Evolutionary conservation across 805 yeast genomes (phyloP), one percentile per base, ranked within the genome.

Genomic region (Myxozyma neotropica): DNA sequence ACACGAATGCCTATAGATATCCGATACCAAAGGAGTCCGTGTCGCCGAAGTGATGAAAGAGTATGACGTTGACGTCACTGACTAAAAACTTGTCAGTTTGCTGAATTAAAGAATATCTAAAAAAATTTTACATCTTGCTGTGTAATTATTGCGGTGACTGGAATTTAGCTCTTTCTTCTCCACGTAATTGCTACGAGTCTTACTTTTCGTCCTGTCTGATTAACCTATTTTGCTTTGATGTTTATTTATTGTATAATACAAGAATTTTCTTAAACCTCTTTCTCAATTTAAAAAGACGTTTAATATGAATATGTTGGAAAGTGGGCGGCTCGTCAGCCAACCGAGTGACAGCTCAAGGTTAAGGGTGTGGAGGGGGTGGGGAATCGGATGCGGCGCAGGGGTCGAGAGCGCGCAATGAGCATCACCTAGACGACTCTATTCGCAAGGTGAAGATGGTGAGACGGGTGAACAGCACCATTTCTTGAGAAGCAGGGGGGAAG

Each of bases 11-110:
- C 43, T 33, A n/a, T 31, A 61, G 65, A 49, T 61, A 29, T 64
- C 65, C 35, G 65, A 61, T 29, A 50, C 55, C 24, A 40, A 39
- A n/a, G 63, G 59, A 12, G 57, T 53, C 13, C 56, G 55, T 8
- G 63, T 61, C 8, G 52, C 49, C 2, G 63, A 53, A 12, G 55
- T 58, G 12, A 58, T 61, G 65, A 48, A 39, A 26, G 58, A 58
- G 15, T 61, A 54, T 35, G 65, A 64, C 21, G 51, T 61, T 23
- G 50, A 38, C 8, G 27, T 53, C 8, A 55, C 38, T 19, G 65
- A 61, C 33, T 61, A 35, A 31, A 19, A 29, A 29, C 10, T 29
- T 29, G 33, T 29, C 33, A 29, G 10, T 29, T 29, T 29, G 33
- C 33, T 29, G 6, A 10, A 29, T 6, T 29, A 10, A 29, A 23